Conservation (phyloP, 108 stramenopile species). For the Poteriospumella lacustris region DNA sequence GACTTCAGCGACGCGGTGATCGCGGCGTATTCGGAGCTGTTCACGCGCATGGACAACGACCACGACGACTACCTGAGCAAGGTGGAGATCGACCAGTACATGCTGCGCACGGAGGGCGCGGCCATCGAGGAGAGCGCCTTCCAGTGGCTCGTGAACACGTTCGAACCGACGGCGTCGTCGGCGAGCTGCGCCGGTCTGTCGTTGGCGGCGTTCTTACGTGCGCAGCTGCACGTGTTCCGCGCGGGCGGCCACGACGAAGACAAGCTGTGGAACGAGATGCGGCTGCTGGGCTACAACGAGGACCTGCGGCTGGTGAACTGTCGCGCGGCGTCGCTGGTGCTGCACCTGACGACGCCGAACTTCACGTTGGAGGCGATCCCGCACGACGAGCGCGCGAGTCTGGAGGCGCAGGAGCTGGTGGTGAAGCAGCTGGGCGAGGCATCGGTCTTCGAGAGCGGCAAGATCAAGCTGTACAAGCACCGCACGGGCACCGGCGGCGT, state of each 20-base stretch:
- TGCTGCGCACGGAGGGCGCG: slow-evolving; percentile 11
- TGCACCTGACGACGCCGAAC: slow-evolving; percentile 26
- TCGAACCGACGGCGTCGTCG: not conserved
- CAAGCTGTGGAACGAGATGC: not conserved
- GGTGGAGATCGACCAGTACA: slow-evolving; percentile 2
- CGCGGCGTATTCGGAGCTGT: not conserved
- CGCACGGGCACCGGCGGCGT: slow-evolving; percentile 27
- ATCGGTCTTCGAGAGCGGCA: slow-evolving; percentile 25
- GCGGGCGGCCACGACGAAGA: not conserved
- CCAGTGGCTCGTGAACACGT: not conserved
- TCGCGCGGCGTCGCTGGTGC: slow-evolving; percentile 18
- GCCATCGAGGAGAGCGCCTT: not conserved
- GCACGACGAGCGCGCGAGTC: not conserved
- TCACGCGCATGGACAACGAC: slow-evolving; percentile 1
- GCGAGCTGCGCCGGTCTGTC: not conserved
- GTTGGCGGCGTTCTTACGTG: not conserved
- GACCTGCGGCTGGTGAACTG: slow-evolving; percentile 18
- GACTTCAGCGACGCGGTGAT: not conserved
- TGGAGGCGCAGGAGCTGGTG: slow-evolving; percentile 33
- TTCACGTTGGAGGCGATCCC: slow-evolving; percentile 21
- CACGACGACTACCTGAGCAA: not conserved
- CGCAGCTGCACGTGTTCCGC: not conserved
- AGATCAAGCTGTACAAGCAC: slow-evolving; percentile 32
- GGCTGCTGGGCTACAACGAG: slow-evolving; percentile 31
- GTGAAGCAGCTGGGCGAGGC: slow-evolving; percentile 21